phyloP scores from a whole-genome alignment of 805 yeast species.

The Nakazawaea holstii region DNA sequence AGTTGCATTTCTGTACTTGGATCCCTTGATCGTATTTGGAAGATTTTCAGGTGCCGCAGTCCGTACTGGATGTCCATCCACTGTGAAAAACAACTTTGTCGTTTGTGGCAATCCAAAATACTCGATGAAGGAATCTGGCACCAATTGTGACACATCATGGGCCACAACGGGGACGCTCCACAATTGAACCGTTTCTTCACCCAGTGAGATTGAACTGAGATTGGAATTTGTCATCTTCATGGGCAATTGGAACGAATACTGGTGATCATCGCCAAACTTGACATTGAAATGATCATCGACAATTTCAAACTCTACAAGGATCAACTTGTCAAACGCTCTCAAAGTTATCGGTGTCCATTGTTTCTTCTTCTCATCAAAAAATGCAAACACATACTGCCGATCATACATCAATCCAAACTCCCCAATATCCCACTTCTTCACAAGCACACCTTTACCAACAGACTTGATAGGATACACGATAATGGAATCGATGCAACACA shows the following conservation, averaged over 20 bases:
- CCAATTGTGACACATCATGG: neutral
- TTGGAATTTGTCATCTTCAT: neutral
- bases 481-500: constrained; percentile 16
- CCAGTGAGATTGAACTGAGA: neutral
- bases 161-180: constrained; percentile 1
- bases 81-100: constrained; percentile 18
- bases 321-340: constrained; percentile 14
- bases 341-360: constrained; percentile 15
- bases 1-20: constrained; percentile 14
- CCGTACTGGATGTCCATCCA: constrained; percentile 20
- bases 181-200: neutral
- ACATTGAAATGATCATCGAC: constrained; percentile 8
- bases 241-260: constrained; percentile 5
- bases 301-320: constrained; percentile 12
- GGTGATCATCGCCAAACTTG: neutral
- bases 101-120: neutral
- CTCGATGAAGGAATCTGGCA: neutral
- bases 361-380: neutral
- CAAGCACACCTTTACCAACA: constrained; percentile 18
- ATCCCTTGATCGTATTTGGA: constrained; percentile 1
- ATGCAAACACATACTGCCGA: constrained; percentile 18
- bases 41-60: constrained; percentile 17
- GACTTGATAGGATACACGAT: constrained; percentile 4
- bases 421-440: constrained; percentile 21
- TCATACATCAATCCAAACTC: constrained; percentile 23